Conservation (phyloP, 306 rosid genomes). For the Cyclanthera cordifolia region DNA sequence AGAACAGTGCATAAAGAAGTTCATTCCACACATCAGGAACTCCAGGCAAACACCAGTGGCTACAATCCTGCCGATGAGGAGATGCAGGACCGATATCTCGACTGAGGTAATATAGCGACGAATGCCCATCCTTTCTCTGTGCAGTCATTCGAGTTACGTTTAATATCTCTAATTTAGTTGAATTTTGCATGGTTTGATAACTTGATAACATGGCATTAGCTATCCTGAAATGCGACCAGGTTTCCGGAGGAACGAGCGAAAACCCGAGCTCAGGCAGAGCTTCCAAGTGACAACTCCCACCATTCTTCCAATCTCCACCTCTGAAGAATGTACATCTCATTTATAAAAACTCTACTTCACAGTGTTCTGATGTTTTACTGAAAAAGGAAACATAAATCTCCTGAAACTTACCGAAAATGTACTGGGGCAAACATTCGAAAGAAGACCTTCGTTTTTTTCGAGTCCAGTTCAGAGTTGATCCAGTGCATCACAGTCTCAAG, state of each 20-base stretch:
- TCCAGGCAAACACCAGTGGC: conserved; percentile 97
- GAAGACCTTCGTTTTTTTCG: conserved; percentile 55
- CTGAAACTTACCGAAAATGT: conserved; percentile 54
- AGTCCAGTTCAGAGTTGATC: conserved; percentile 41
- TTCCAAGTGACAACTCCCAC: conserved; percentile 77
- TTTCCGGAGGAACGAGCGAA: conserved; percentile 38
- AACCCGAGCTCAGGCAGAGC: conserved; percentile 67
- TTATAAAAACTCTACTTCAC: background rate
- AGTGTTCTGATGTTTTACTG: background rate
- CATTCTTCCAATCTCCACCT: conserved; percentile 74
- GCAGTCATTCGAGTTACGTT: conserved; percentile 62
- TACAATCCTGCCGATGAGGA: conserved; percentile 69
- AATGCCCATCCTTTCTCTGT: conserved; percentile 74
- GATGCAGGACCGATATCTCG: conserved; percentile 34
- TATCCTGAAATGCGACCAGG: conserved; percentile 45
- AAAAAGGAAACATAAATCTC: background rate
- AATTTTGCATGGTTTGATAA: conserved; percentile 14
- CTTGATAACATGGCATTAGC: conserved; percentile 39
- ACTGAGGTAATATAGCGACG: conserved; percentile 55
- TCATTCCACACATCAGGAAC: conserved; percentile 91
- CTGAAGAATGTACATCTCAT: conserved; percentile 21
- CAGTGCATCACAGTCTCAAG: conserved; percentile 51
- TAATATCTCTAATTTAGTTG: conserved; percentile 29
- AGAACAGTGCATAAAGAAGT: conserved; percentile 50
- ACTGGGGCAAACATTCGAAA: conserved; percentile 80